These are phyloP conservation scores for Xylaria sp. DNA, from an alignment of 2,329 filamentous ascomycete genomes.

Conservation along the genomic window DNA sequence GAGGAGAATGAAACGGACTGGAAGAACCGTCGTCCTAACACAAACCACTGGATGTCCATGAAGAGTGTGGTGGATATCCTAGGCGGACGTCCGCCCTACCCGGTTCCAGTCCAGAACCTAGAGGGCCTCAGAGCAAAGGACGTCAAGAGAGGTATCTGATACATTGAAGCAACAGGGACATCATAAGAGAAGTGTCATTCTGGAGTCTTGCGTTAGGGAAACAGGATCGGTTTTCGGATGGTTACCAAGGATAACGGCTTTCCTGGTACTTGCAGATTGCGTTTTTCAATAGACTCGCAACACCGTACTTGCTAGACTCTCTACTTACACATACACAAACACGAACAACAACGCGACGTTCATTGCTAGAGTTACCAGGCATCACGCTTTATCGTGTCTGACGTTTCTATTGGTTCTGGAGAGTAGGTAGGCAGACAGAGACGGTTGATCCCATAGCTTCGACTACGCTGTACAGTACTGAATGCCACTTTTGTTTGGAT, in stretches of 20 bases:
- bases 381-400: too few species aligned
- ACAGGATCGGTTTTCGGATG: slow-evolving; percentile 5
- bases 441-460: too few species aligned
- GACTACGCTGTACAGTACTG: too few species aligned
- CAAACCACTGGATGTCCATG: slow-evolving; percentile 78
- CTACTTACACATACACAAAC: background rate
- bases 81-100: slow-evolving; percentile 61
- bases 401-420: too few species aligned
- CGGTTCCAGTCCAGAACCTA: slow-evolving; percentile 45
- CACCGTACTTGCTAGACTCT: background rate
- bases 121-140: slow-evolving; percentile 54
- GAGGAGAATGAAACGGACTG: slow-evolving; percentile 89
- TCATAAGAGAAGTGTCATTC: slow-evolving; percentile 1
- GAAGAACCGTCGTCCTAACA: slow-evolving; percentile 77
- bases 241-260: slow-evolving; percentile 5
- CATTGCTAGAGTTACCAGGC: too few species aligned
- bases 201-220: slow-evolving; percentile 9
- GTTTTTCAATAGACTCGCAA: slow-evolving; percentile 2
- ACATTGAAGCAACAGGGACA: background rate
- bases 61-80: slow-evolving; percentile 80
- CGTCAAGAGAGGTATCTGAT: slow-evolving; percentile 49
- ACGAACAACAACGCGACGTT: too few species aligned
- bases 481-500: too few species aligned
- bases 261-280: background rate
- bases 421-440: too few species aligned